Percentiles rank a stretch among this genome's conserved stretches.
Evolutionary conservation across 108 stramenopile species (phyloP).

Genomic region (Parietichytrium sp.): DNA sequence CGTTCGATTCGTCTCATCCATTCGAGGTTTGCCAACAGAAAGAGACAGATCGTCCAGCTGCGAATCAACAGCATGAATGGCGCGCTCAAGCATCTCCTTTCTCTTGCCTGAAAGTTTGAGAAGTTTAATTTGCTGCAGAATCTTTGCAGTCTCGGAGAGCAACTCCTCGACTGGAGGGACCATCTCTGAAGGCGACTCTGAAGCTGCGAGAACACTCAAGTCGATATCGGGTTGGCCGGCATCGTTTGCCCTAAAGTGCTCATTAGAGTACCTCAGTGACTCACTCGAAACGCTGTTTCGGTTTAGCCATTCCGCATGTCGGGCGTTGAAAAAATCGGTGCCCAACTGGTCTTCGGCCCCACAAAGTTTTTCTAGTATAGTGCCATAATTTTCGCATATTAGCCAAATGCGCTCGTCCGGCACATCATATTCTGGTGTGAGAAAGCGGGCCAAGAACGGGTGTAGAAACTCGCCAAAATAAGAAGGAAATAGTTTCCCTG

Average conservation of each 20-base stretch:
- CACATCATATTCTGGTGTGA: constrained; percentile 55
- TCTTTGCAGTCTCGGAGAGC: no score
- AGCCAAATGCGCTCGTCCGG: constrained; percentile 85
- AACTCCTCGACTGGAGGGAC: no score
- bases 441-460: constrained; percentile 63
- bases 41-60: no score
- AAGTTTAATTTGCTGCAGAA: no score
- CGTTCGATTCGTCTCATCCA: no score
- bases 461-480: constrained; percentile 63
- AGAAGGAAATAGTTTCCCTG: constrained; percentile 50
- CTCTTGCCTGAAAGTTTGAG: no score
- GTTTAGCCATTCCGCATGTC: not conserved
- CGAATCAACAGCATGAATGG: no score
- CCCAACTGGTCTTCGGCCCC: constrained; percentile 76
- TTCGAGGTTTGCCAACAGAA: no score
- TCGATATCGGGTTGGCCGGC: no score
- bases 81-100: no score
- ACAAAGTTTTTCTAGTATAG: constrained; percentile 68
- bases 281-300: not conserved
- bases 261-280: not conserved
- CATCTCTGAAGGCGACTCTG: no score
- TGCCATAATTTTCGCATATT: constrained; percentile 72
- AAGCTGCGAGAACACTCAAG: no score
- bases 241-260: not conserved
- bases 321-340: constrained; percentile 60